Evolutionary conservation across 805 yeast genomes (phyloP), one percentile per base, ranked within the genome.

Genomic region (Tetrapisispora namnaoensis): DNA sequence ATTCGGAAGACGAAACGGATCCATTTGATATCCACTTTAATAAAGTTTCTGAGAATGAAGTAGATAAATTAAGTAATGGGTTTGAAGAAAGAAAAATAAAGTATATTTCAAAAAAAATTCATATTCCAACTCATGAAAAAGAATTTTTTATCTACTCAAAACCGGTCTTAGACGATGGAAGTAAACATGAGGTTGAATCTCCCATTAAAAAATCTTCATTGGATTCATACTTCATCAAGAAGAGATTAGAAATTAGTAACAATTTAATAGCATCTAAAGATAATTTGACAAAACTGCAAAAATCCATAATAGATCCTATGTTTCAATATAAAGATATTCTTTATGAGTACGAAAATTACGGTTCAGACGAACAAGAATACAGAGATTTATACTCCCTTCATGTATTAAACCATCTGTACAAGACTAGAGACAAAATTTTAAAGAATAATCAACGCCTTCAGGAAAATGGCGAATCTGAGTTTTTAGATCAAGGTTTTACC

Each of bases 401-500:
- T 68, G 75, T 77, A 5, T 63, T 89, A 48, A 91, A 93, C 59
- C 99, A 91, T 64, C 68, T 93, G 32, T 78, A 72, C 68, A 89
- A 90, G 66, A 87, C 97, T 0, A 76, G 96, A 60, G 97, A 89
- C 65, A 70, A 81, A n/a, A 77, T 91, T 17, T 57, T 91, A 56
- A 85, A 84, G 61, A 83, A 93, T 68, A 88, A 83, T 55, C 76
- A 77, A 45, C 79, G 78, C 55, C 44, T 70, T n/a, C 69, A 66
- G 47, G 64, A 73, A 48, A 61, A 69, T 50, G 69, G 70, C 24
- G 78, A 74, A 45, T 77, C 77, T 13, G 95, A 87, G 57, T 74
- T 76, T 54, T 71, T 95, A 49, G 99, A 93, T 63, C 98, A 93
- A 66, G 98, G 99, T 28, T 93, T 88, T 63, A 90, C 96, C 0